Base-by-base conservation (phyloP, 2,329 filamentous ascomycete genomes). In the Diaporthe ampelina region DNA sequence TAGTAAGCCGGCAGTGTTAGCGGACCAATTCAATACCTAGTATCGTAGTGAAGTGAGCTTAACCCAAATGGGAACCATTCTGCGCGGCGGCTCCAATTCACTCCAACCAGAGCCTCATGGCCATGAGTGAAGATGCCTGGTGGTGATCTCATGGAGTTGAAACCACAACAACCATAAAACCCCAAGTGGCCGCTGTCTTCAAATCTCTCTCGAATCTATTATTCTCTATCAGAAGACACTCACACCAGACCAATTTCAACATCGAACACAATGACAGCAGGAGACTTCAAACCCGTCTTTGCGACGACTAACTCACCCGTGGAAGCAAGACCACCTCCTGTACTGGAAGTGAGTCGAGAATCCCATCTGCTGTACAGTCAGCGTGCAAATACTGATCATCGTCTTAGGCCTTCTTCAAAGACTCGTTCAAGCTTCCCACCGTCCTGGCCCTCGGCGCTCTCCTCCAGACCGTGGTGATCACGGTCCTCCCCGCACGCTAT, bases 361-460 rank as follows among this genome's bases (percentile, higher is more conserved):
- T 10, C 6, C 19, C 7, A 1, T 19, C 8, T 29, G 3, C 19
- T 32, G 17, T 11, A 19, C 37, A 45, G 6, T 35, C 35, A 67
- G 48, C 15, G 21, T 21, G 26, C 10, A 10, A 13, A 10, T 32
- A 35, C 54, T 74, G 3, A 74, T 69, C 43, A 15, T 13, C 19
- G 19, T 7, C 15, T 19, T n/a, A 71, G 76, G 48, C 58, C 21
- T n/a, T 73, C 13, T 1, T 77, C 68, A 77, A 76, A 37, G 72
- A 77, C 37, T 19, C 56, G 5, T 74, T 77, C 56, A 70, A 69
- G 13, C 59, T 76, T n/a, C 56, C 59, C 15, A 76, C 75, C 1
- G 17, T 77, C 13, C 37, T 77, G n/a, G 58, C 69, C 5, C 5
- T 76, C n/a, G 76, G 76, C 8, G 76, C 73, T 4, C 59, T 76